These are phyloP conservation scores for Lycium ferocissimum DNA, from an alignment of 257 asterid genomes.

Conservation along the genomic window DNA sequence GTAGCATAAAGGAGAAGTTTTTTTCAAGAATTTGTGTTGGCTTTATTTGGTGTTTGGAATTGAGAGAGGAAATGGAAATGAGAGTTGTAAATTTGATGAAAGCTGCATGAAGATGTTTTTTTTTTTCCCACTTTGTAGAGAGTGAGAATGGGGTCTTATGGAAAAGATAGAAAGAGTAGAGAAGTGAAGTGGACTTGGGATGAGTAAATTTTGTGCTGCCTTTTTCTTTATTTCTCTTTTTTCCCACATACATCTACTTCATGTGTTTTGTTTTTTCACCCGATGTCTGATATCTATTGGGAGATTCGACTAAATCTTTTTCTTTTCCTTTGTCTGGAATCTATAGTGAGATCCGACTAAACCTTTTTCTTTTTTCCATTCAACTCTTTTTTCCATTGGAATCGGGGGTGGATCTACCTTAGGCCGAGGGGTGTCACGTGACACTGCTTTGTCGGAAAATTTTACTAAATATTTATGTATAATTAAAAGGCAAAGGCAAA, in stretches of 20 bases:
- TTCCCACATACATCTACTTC: background rate
- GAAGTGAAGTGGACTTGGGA: background rate
- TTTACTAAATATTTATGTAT: too few relatives aligned
- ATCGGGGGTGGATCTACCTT: too few relatives aligned
- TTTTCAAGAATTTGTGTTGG: background rate
- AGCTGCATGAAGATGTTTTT: background rate
- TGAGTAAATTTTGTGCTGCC: background rate
- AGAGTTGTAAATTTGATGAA: background rate
- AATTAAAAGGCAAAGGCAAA: too few relatives aligned
- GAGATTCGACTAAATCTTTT: background rate
- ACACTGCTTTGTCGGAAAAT: too few relatives aligned
- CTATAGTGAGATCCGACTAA: too few relatives aligned
- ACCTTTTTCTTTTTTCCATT: too few relatives aligned
- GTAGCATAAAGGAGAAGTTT: background rate
- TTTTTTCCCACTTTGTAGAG: background rate
- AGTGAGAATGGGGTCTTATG: background rate
- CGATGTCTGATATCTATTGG: too few relatives aligned
- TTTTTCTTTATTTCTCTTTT: too few relatives aligned
- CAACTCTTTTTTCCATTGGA: background rate
- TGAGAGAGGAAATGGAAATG: background rate
- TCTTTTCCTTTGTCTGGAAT: too few relatives aligned
- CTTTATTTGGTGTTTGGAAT: background rate
- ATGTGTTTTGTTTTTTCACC: background rate
- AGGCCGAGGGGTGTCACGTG: too few relatives aligned
- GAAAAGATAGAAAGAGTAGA: background rate